Evolutionary conservation across 2,329 filamentous ascomycete species (phyloP), one percentile per base, ranked within the genome.

Genomic region (Didymella pomorum): DNA sequence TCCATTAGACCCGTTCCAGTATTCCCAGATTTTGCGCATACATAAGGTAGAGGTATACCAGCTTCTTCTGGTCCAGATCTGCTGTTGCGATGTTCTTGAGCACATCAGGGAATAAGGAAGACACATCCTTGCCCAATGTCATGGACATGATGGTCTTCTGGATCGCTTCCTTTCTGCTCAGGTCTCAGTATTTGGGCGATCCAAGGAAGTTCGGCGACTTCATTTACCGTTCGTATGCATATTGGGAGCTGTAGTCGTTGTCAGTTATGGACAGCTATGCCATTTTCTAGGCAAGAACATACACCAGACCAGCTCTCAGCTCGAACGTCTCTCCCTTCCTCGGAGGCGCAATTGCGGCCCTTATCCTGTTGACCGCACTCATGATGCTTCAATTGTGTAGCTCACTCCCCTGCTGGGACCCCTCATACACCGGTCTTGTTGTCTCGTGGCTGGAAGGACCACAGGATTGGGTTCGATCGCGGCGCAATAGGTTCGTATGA

Each of bases 81-180:
- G 81, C 83, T 1, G 95, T 99, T 58, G 95, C 95, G 79, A 99
- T 99, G 75, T 99, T 99, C 85, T 99, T 99, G 65, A 99, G 83
- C 31, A 99, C 95, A 76, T 99, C 95, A 2, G 95, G 95, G 77
- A 99, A 99, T 64, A 99, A 83, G 56, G 93, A 91, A 52, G 95
- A 99, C 60, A 99, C 95, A 80, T 99, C 95, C 80, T 99, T 99
- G 78, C 95, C 95, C 70, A 99, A 79, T 1, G 95, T 99, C 95
- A 99, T 99, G 76, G 95, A 93, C 93, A 98, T 98, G 81, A 99
- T 99, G 65, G 95, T 99, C 85, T 97, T 98, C 78, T 99, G 95
- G 70, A 99, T 99, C 23, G 95, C 91, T 83, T 99, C 95, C 80
- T 99, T 99, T 73, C 93, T 87, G 62, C 44, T 54, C 39, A 26